A percentile compares a stretch with the other conserved stretches of the same genome.
These are phyloP conservation scores for Remersonia thermophila DNA, from an alignment of 2,329 filamentous ascomycete genomes.

Conservation along the genomic window DNA sequence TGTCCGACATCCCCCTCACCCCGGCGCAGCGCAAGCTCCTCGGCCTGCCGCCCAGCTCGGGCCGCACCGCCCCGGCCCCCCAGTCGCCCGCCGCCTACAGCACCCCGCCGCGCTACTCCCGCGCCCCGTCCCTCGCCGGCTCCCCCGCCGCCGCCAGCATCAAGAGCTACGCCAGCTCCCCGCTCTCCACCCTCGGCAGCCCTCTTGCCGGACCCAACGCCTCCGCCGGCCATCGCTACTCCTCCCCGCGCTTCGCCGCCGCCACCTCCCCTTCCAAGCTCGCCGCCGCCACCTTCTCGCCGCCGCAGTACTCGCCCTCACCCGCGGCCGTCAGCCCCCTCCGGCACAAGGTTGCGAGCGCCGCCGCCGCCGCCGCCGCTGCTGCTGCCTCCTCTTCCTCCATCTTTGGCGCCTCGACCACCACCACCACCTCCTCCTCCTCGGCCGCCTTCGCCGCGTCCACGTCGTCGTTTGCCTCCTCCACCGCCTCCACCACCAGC, in stretches of 20 bases:
- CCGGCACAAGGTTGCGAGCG: constrained; percentile 54
- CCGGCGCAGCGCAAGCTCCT: constrained; percentile 77
- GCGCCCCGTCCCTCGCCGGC: constrained; percentile 54
- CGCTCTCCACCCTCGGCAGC: constrained; percentile 44
- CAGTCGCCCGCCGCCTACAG: constrained; percentile 47
- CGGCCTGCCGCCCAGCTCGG: constrained; percentile 58
- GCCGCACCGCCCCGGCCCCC: constrained; percentile 48
- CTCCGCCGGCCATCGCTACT: not conserved
- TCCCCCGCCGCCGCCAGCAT: constrained; percentile 43
- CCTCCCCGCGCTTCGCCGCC: constrained; percentile 16
- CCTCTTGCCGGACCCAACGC: constrained; percentile 22
- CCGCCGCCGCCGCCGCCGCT: constrained; percentile 4
- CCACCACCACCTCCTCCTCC: not conserved
- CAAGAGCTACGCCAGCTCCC: constrained; percentile 45
- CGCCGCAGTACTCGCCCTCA: constrained; percentile 29
- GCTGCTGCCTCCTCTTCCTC: not conserved
- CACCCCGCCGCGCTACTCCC: constrained; percentile 77
- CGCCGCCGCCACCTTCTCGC: constrained; percentile 20
- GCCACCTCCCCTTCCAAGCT: constrained; percentile 18
- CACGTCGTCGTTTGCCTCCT: constrained; percentile 31
- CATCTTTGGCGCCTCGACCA: constrained; percentile 26
- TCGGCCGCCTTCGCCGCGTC: not conserved
- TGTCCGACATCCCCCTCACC: constrained; percentile 82
- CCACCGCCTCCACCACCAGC: constrained; percentile 30
- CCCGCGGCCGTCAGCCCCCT: constrained; percentile 35